phyloP scores from a whole-genome alignment of 2,329 filamentous ascomycete species.

The Ilyonectria mors-panacis region DNA sequence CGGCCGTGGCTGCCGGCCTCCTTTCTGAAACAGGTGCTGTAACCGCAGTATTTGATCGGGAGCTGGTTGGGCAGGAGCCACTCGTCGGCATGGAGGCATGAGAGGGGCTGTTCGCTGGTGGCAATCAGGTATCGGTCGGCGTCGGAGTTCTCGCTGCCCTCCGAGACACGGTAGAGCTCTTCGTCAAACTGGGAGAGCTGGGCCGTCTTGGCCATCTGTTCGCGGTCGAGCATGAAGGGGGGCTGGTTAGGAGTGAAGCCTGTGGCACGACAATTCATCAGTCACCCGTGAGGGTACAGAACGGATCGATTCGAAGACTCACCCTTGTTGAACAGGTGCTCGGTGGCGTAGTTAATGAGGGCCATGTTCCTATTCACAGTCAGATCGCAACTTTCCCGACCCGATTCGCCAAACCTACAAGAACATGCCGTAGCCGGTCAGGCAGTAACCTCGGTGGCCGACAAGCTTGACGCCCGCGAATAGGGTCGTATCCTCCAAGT shows the following conservation, averaged over 20 bases:
- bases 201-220: slow-evolving; percentile 98
- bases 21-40: slow-evolving; percentile 95
- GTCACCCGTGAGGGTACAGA: background rate
- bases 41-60: slow-evolving; percentile 87
- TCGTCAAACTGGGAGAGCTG: slow-evolving; percentile 98
- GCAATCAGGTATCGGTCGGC: slow-evolving; percentile 87
- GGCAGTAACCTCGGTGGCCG: slow-evolving; percentile 93
- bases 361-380: slow-evolving; percentile 77
- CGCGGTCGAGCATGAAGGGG: slow-evolving; percentile 94
- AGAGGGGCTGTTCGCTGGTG: slow-evolving; percentile 95
- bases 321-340: slow-evolving; percentile 75
- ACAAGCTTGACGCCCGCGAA: slow-evolving; percentile 95
- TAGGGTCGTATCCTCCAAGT: slow-evolving; percentile 92
- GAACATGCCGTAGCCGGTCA: slow-evolving; percentile 91
- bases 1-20: slow-evolving; percentile 90
- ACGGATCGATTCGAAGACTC: background rate
- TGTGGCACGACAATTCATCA: slow-evolving; percentile 33
- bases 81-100: slow-evolving; percentile 91
- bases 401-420: slow-evolving; percentile 57
- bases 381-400: slow-evolving; percentile 21
- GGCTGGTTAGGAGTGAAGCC: slow-evolving; percentile 89
- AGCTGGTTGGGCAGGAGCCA: slow-evolving; percentile 90
- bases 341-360: slow-evolving; percentile 93
- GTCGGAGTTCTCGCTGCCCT: slow-evolving; percentile 85
- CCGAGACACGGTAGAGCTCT: slow-evolving; percentile 96